These are phyloP conservation scores for Cryptococcus sp. DNA, from an alignment of 1,284 basidiomycete species.

Conservation along the genomic window DNA sequence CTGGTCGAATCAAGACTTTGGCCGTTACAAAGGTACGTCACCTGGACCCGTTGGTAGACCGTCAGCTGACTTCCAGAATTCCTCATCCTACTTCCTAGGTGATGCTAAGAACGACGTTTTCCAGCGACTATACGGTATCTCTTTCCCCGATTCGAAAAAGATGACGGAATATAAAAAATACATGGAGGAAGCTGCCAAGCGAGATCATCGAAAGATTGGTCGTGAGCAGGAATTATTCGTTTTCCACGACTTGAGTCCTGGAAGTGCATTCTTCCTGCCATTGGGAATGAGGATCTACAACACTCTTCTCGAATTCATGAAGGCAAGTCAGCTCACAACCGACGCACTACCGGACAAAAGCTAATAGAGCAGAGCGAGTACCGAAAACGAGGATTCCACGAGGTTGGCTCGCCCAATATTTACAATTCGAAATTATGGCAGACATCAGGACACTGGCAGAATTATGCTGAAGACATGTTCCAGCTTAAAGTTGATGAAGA, in stretches of 20 bases:
- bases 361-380: conserved; percentile 44
- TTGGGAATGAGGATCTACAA: conserved; percentile 98
- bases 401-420: conserved; percentile 94
- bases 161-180: conserved; percentile 94
- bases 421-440: conserved; percentile 97
- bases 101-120: conserved; percentile 91
- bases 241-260: conserved; percentile 95
- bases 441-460: conserved; percentile 97
- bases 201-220: conserved; percentile 94
- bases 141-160: conserved; percentile 97
- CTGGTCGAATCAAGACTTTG: conserved; percentile 94
- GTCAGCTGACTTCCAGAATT: conserved; percentile 60
- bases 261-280: conserved; percentile 94
- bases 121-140: conserved; percentile 97
- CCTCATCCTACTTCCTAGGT: conserved; percentile 96
- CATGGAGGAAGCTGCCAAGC: conserved; percentile 92
- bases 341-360: neutral
- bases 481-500: conserved; percentile 90
- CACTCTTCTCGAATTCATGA: conserved; percentile 82
- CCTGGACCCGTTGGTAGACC: neutral
- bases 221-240: conserved; percentile 98
- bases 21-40: conserved; percentile 79
- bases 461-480: conserved; percentile 99
- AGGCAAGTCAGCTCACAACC: conserved; percentile 54
- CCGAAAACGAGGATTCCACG: conserved; percentile 52